Evolutionary conservation across 768 basidiomycete species (phyloP).

Genomic region (Mycena olivaceomarginata): DNA sequence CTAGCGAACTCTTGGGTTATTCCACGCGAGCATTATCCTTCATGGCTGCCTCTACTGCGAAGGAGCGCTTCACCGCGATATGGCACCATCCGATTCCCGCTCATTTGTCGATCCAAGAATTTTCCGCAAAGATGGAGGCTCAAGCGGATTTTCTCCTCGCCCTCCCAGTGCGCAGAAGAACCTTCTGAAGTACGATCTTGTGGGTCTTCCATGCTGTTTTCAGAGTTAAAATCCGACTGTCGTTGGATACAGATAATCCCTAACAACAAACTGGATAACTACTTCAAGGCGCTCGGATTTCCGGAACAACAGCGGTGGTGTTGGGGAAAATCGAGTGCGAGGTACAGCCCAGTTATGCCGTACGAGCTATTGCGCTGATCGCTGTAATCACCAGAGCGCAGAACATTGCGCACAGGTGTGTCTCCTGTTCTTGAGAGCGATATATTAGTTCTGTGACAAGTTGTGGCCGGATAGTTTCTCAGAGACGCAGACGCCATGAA

Average conservation of each 20-base stretch:
- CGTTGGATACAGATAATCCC: conserved; percentile 14
- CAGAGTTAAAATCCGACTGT: not conserved
- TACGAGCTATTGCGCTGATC: conserved; percentile 13
- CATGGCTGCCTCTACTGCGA: conserved; percentile 11
- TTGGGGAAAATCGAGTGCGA: conserved; percentile 11
- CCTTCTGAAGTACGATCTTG: conserved; percentile 16
- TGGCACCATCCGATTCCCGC: conserved; percentile 13
- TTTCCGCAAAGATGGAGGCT: conserved; percentile 18
- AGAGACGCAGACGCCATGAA: conserved; percentile 8
- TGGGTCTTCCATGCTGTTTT: conserved; percentile 15
- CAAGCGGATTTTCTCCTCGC: conserved; percentile 10
- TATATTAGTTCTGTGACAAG: conserved; percentile 3
- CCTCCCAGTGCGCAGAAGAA: conserved; percentile 7
- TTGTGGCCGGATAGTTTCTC: conserved; percentile 11
- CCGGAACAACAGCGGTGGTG: conserved; percentile 18
- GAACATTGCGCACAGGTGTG: conserved; percentile 13
- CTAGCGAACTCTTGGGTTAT: not conserved
- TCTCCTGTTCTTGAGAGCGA: conserved; percentile 19
- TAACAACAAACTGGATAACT: conserved; percentile 20
- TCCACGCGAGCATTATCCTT: conserved; percentile 2
- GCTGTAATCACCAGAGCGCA: conserved; percentile 9
- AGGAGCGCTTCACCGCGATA: conserved; percentile 12
- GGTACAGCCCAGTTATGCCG: conserved; percentile 8
- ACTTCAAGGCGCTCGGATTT: conserved; percentile 23
- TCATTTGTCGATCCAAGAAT: conserved; percentile 7